Base-by-base conservation (phyloP, 345 rosid genomes). In the Gossypium australe region DNA sequence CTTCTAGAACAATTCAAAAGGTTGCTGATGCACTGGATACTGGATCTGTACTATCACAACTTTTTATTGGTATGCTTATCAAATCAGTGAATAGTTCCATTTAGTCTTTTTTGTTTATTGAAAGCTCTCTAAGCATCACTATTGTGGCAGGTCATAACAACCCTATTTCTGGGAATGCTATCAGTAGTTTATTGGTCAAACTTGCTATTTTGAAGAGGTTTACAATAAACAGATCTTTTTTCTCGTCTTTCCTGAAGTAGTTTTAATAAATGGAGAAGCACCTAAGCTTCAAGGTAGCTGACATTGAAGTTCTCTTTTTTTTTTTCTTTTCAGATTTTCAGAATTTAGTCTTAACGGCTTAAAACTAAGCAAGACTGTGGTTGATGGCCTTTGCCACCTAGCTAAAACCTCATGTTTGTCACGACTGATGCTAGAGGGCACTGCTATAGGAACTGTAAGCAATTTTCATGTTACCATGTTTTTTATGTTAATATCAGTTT, bases 1-100 rank as follows among this genome's bases (percentile, higher is more conserved):
- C 98, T 76, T 90, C 97, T 29, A 85, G 98, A 78, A 90, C 94
- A 68, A 83, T 90, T 85, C 89, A 88, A 76, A 94, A 88, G 81
- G 78, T 92, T 78, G 82, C 90, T 78, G 89, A 86, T 82, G 88
- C 89, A 53, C 80, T 92, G 82, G 81, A 82, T 71, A 70, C 85
- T 58, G 85, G 79, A 67, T 96, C 92, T 18, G 79, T 75, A 53
- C 86, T 93, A 79, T 80, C 94, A 60, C 93, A 92, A 77, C 94
- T 96, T 73, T 88, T 68, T 57, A 87, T 92, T 80, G 98, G 98
- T 89, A 84, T 68, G 72, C 72, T 74, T 75, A 67, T 17, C 67
- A 49, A 57, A 70, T 49, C 55, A 59, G 66, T 71, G 29, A 53
- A 52, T 64, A 62, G 64, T 61, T 17, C 73, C 9, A 52, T 17